These are phyloP conservation scores for Alternaria sp. DNA, from an alignment of 2,329 filamentous ascomycete genomes.

Conservation along the genomic window DNA sequence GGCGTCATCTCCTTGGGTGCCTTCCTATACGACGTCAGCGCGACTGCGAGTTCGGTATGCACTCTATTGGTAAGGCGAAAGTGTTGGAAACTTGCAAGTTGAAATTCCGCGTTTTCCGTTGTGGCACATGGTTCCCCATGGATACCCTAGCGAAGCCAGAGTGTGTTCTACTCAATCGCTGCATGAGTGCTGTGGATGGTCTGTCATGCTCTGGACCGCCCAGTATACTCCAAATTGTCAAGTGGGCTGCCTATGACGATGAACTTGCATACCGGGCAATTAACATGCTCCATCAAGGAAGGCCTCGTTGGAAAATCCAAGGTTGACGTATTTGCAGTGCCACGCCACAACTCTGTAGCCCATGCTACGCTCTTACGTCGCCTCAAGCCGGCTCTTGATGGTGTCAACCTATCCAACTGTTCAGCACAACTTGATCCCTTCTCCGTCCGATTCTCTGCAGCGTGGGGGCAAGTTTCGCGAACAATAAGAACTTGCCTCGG, in stretches of 20 bases:
- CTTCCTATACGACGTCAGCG: background rate
- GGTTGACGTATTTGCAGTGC: background rate
- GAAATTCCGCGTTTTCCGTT: background rate
- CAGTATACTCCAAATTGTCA: background rate
- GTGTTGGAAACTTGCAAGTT: background rate
- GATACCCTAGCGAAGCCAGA: background rate
- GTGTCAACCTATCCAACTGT: background rate
- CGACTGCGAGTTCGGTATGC: background rate
- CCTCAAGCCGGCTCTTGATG: background rate
- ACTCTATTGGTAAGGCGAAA: background rate
- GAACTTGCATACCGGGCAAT: background rate
- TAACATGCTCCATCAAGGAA: background rate
- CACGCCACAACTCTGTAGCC: background rate
- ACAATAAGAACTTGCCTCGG: background rate
- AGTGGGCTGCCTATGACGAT: constrained; percentile 5
- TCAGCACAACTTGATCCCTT: background rate
- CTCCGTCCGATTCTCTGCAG: background rate
- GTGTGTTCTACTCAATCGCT: background rate
- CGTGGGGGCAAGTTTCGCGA: background rate
- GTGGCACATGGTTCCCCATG: background rate
- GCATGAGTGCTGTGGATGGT: background rate
- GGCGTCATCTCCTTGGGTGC: background rate
- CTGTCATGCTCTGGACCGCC: background rate
- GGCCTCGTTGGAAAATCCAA: background rate
- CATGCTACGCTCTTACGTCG: background rate